Evolutionary conservation across 2,329 filamentous ascomycete species (phyloP).

Genomic region (Cordyceps javanica): DNA sequence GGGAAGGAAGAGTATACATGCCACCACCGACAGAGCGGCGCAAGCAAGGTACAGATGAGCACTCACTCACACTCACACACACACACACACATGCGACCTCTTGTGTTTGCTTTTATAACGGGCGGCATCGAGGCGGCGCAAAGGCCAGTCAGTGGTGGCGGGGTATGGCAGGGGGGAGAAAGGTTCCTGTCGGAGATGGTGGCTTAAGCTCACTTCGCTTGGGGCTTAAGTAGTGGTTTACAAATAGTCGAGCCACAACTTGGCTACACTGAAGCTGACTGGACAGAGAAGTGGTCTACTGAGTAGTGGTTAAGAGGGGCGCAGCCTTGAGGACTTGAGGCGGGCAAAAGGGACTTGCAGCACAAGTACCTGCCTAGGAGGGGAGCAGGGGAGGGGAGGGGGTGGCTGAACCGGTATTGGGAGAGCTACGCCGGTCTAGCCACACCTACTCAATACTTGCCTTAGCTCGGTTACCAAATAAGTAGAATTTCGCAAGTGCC

Average conservation of each 20-base stretch:
- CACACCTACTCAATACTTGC: background rate
- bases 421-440: background rate
- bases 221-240: background rate
- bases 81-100: background rate
- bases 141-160: background rate
- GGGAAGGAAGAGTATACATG: no score
- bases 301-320: background rate
- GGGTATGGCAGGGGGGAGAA: background rate
- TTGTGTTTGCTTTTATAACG: background rate
- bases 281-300: background rate
- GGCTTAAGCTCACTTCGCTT: constrained; percentile 10
- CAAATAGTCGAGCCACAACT: constrained; percentile 5
- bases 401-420: background rate
- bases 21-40: background rate
- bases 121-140: background rate
- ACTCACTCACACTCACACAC: no score
- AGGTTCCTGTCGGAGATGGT: constrained; percentile 8
- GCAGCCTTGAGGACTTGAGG: no score
- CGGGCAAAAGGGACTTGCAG: background rate
- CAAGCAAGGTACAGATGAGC: no score
- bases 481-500: no score
- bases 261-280: background rate
- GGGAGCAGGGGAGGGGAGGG: background rate
- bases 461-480: background rate
- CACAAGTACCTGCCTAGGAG: background rate